Percentiles rank a stretch among this genome's conserved stretches.
phyloP scores from a whole-genome alignment of 257 asterid species.

The Solanum pinnatisectum region DNA sequence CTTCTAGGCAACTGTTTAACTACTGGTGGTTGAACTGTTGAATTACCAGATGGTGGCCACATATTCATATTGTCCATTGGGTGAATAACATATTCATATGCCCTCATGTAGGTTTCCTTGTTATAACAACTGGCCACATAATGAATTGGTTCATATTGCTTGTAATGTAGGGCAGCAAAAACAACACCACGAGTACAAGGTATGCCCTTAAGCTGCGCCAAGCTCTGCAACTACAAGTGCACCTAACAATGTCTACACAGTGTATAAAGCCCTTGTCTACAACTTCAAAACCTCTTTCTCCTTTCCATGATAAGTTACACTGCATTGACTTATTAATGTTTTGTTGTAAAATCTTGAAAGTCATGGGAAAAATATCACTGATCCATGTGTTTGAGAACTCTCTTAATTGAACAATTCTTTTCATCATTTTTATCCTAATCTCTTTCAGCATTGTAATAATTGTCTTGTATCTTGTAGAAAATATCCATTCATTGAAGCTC shows the following conservation, averaged over 20 bases:
- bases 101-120: background rate
- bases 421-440: too few species aligned
- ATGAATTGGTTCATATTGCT: background rate
- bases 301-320: background rate
- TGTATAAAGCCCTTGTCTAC: too few species aligned
- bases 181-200: background rate
- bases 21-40: background rate
- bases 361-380: background rate
- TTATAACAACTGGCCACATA: background rate
- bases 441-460: too few species aligned
- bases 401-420: background rate
- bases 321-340: too few species aligned
- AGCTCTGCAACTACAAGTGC: background rate
- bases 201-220: background rate
- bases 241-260: background rate
- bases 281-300: too few species aligned
- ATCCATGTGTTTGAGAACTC: background rate
- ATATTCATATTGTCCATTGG: too few species aligned
- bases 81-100: background rate
- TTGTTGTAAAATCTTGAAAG: background rate
- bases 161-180: background rate
- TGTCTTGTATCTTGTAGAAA: background rate
- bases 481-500: too few species aligned
- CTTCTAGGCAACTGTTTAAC: background rate
- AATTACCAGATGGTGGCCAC: background rate